Base-by-base conservation (phyloP, 1,284 basidiomycete genomes). In the Tilletia setariae region DNA sequence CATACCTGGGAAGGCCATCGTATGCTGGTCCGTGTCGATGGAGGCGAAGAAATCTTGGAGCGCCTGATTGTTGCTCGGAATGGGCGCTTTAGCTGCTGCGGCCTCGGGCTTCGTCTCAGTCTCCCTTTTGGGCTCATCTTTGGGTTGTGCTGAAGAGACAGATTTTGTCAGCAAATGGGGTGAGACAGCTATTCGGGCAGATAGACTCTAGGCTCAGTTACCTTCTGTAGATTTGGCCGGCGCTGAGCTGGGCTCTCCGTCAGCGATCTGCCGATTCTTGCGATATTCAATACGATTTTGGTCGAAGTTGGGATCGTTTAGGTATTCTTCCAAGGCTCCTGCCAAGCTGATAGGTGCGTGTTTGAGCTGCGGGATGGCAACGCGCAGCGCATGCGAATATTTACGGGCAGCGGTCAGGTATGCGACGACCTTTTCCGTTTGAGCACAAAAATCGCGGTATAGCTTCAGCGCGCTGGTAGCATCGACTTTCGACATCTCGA, bases 401-500 rank as follows among this genome's bases (percentile, higher is more conserved):
- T 95, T 94, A 84, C 89, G 91, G 7, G 95, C 93, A 35, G 95
- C 89, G n/a, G 89, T 89, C 25, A 99, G 87, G 80, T 90, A 99
- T 79, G 97, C 94, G 3, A 97, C 93, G 1, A 98, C 94, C 65
- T 87, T 87, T 81, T 98, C 94, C 0, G 95, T 94, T 83, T 98
- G 93, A 70, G 89, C 89, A 84, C 94, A 96, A 84, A 99, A 99
- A 72, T 90, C 88, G 70, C 93, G 91, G 85, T 99, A 99, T 72
- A 98, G 90, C 40, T 86, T 85, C 42, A 98, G 87, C 1, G 96
- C 91, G 44, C 91, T 89, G 66, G 88, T 86, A 0, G 95, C 96
- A 82, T 98, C 95, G 25, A 90, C 84, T 74, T 92, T 90, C 2
- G 93, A 93, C 96, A 98, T 98, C 81, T 98, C 95, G 80, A 98